A percentile compares a stretch with the other conserved stretches of the same genome.
These are phyloP conservation scores for Pyrenula massariospora DNA, from an alignment of 495 filamentous ascomycete species.

Conservation along the genomic window DNA sequence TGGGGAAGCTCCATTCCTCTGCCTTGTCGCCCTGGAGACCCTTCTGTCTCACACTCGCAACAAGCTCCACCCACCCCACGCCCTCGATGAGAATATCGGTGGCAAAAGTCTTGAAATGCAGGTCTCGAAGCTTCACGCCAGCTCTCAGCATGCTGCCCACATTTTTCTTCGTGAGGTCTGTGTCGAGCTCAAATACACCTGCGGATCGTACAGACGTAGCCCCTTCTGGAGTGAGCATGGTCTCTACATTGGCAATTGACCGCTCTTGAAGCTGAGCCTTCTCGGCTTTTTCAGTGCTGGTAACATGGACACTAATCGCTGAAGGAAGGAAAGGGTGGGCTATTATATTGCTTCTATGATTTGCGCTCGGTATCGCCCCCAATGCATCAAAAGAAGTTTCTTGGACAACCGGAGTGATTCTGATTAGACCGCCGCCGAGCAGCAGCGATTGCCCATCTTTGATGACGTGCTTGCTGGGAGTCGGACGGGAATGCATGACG, in stretches of 20 bases:
- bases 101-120: constrained; percentile 70
- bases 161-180: constrained; percentile 60
- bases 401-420: constrained; percentile 62
- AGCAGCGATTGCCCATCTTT: constrained; percentile 75
- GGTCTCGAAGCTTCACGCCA: constrained; percentile 13
- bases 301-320: constrained; percentile 53
- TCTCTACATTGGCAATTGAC: constrained; percentile 37
- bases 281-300: constrained; percentile 66
- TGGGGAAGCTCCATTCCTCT: constrained; percentile 33
- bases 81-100: constrained; percentile 85
- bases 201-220: constrained; percentile 40
- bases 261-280: constrained; percentile 45
- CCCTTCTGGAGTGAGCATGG: constrained; percentile 30
- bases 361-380: neutral
- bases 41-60: constrained; percentile 57
- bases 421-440: constrained; percentile 70
- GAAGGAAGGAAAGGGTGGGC: constrained; percentile 65
- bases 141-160: constrained; percentile 25
- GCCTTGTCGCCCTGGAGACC: constrained; percentile 19
- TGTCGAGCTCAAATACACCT: constrained; percentile 60
- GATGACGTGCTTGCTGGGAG: constrained; percentile 52
- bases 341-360: constrained; percentile 48
- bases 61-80: constrained; percentile 86
- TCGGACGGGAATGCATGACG: constrained; percentile 61
- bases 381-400: neutral